Conservation (phyloP, 1,284 basidiomycete genomes). For the Meripilus lineatus region DNA sequence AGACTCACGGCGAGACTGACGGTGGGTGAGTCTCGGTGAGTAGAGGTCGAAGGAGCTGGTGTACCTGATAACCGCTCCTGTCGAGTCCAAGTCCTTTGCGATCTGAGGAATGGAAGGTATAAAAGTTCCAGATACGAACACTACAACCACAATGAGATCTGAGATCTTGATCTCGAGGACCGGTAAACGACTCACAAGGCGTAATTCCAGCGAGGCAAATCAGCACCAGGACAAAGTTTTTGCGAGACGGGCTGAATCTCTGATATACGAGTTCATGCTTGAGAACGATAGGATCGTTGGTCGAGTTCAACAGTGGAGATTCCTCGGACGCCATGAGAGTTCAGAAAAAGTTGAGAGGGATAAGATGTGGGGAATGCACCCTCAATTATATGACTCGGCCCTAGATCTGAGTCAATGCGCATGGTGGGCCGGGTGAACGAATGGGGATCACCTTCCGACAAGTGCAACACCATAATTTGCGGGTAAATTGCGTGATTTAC, state of each 20-base stretch:
- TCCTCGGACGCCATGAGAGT: constrained; percentile 8
- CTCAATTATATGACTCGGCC: no score
- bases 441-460: no score
- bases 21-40: constrained; percentile 8
- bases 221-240: constrained; percentile 44
- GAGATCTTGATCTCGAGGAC: constrained; percentile 3
- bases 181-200: constrained; percentile 36
- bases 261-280: constrained; percentile 39
- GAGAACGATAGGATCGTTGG: background rate
- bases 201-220: constrained; percentile 48
- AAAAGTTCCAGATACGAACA: constrained; percentile 62
- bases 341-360: no score
- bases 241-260: constrained; percentile 41
- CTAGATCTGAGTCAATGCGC: no score
- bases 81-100: constrained; percentile 51
- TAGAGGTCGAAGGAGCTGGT: constrained; percentile 12
- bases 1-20: constrained; percentile 39
- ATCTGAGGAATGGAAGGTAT: constrained; percentile 65
- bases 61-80: constrained; percentile 48
- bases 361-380: no score
- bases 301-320: constrained; percentile 4
- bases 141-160: constrained; percentile 27
- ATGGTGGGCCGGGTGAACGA: no score
- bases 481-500: no score
- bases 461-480: no score